Conservation (phyloP, 2,329 filamentous ascomycete species). For the Camillea tinctor region DNA sequence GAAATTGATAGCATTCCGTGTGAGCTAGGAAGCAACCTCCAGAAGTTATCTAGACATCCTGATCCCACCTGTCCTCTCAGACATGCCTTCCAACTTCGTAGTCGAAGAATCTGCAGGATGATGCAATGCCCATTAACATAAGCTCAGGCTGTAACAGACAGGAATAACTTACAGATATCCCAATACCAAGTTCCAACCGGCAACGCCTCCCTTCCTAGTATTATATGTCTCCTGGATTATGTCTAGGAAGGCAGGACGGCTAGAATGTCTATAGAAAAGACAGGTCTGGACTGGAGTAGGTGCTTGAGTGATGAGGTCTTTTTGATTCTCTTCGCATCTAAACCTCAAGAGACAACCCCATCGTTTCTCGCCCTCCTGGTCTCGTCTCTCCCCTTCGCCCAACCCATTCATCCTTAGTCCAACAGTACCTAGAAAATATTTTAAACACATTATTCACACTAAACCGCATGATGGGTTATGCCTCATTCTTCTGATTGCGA, state of each 20-base stretch:
- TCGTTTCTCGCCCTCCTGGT: constrained; percentile 4
- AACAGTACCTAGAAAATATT: constrained; percentile 8
- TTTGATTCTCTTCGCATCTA: background rate
- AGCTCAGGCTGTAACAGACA: too few species aligned
- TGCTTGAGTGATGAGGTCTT: background rate
- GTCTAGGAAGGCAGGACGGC: background rate
- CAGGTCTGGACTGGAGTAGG: background rate
- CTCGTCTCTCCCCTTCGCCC: background rate
- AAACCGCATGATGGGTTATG: constrained; percentile 8
- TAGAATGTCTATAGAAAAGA: too few species aligned
- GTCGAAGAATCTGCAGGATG: too few species aligned
- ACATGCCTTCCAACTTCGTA: background rate
- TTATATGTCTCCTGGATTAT: background rate
- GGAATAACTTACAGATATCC: background rate
- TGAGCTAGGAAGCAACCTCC: background rate
- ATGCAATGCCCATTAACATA: too few species aligned
- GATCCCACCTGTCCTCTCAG: background rate
- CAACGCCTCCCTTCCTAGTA: background rate
- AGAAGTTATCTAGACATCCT: background rate
- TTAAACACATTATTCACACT: constrained; percentile 11
- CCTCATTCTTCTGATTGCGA: constrained; percentile 8
- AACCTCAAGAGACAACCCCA: background rate
- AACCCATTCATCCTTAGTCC: constrained; percentile 7
- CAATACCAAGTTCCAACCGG: background rate
- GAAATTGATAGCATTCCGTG: background rate